Evolutionary conservation across 345 rosid species (phyloP).

Genomic region (Alliaria petiolata): DNA sequence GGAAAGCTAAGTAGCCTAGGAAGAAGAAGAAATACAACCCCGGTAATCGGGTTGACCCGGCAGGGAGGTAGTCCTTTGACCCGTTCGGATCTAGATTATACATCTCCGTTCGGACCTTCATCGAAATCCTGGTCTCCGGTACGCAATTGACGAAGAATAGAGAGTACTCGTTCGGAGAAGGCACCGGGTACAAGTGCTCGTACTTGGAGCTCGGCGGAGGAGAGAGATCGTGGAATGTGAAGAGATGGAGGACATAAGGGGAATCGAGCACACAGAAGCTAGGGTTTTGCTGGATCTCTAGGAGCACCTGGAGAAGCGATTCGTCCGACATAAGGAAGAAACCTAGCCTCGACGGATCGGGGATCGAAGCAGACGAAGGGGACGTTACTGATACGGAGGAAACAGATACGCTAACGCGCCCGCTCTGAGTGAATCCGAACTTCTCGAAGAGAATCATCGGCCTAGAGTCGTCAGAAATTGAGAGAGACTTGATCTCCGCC

Average conservation of each 20-base stretch:
- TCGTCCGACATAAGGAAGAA: constrained; percentile 94
- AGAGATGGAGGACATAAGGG: constrained; percentile 46
- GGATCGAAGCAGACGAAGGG: constrained; percentile 35
- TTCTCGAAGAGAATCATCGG: constrained; percentile 92
- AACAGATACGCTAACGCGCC: constrained; percentile 61
- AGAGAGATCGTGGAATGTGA: constrained; percentile 72
- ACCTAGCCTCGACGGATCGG: constrained; percentile 64
- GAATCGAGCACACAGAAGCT: constrained; percentile 85
- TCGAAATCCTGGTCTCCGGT: constrained; percentile 65
- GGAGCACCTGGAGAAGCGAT: constrained; percentile 69
- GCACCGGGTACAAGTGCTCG: constrained; percentile 54
- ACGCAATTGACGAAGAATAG: constrained; percentile 88
- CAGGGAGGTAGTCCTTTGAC: constrained; percentile 67
- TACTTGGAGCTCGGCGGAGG: constrained; percentile 65
- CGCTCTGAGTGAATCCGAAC: constrained; percentile 84
- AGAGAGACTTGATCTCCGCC: constrained; percentile 70
- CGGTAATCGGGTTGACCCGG: constrained; percentile 78
- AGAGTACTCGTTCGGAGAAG: constrained; percentile 70
- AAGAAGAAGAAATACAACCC: constrained; percentile 54
- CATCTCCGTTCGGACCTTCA: constrained; percentile 71
- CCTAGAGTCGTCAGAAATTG: constrained; percentile 57
- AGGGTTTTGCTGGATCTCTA: constrained; percentile 76
- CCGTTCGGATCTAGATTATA: constrained; percentile 61
- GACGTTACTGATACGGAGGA: constrained; percentile 60
- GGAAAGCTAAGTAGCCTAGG: constrained; percentile 49